phyloP scores from a whole-genome alignment of 768 basidiomycete species.

The Trametes elegans region DNA sequence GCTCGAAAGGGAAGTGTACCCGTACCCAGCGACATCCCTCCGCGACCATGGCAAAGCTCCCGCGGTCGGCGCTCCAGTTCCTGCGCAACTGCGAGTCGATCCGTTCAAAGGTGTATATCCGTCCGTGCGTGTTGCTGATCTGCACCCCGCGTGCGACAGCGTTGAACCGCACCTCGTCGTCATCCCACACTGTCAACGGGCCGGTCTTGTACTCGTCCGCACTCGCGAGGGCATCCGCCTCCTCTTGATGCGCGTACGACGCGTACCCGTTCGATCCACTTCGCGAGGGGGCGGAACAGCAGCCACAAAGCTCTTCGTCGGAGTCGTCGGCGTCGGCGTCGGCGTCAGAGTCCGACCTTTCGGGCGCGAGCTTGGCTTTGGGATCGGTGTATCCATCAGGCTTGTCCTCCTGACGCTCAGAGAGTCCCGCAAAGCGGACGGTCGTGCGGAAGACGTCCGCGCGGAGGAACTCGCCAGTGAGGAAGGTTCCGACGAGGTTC shows the following conservation, averaged over 20 bases:
- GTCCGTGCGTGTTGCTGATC: constrained; percentile 32
- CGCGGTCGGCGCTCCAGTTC: constrained; percentile 36
- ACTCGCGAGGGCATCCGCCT: background rate
- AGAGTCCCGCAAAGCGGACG: constrained; percentile 30
- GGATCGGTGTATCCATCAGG: constrained; percentile 9
- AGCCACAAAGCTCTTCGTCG: background rate
- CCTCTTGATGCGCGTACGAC: background rate
- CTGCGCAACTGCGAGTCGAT: constrained; percentile 40
- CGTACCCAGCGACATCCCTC: constrained; percentile 38
- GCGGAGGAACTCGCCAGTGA: constrained; percentile 40
- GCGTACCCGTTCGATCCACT: constrained; percentile 1
- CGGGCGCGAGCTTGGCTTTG: constrained; percentile 1
- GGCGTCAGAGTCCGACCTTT: background rate
- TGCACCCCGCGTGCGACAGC: constrained; percentile 35
- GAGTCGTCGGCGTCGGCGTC: background rate
- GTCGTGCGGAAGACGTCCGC: constrained; percentile 38
- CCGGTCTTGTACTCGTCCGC: constrained; percentile 4
- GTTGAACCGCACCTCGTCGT: constrained; percentile 35
- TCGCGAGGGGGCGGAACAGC: background rate
- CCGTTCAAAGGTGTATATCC: constrained; percentile 41
- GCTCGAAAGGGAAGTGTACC: constrained; percentile 27
- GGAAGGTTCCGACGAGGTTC: constrained; percentile 37
- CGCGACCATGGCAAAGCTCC: constrained; percentile 40
- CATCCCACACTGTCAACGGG: constrained; percentile 4
- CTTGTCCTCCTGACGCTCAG: constrained; percentile 11